Base-by-base conservation (phyloP, 371 early-diverging fungal genomes). In the Lichtheimia ramosa region DNA sequence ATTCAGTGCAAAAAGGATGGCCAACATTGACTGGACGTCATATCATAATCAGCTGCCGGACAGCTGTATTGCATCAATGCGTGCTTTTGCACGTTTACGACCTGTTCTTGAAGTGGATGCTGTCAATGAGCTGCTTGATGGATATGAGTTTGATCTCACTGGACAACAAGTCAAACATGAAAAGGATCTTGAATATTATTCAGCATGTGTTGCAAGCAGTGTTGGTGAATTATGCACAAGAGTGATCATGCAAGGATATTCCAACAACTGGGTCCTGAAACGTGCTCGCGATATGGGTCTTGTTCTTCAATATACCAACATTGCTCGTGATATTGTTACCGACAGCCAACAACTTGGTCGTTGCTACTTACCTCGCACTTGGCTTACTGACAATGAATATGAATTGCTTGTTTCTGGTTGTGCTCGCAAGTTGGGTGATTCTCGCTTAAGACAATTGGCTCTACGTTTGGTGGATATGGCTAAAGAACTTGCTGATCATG, bases 261-360 rank as follows among this genome's bases (percentile, higher is more conserved):
- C 46, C 49, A 53, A 59, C 46, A 25, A 62, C 1, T 71, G 79
- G 67, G 64, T 67, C 15, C 56, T 80, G 0, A 57, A 59, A 0
- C 67, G 70, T 23, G 85, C 87, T 14, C 59, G 84, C 34, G 81
- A 81, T 34, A 83, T 86, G 83, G 88, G 88, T 0, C 65, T 77
- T 10, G 83, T 80, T 7, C 58, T 88, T 21, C 88, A 88, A 62
- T 64, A 81, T 18, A 73, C 77, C 21, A 88, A 88, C 56, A 83
- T 83, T 53, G 82, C 84, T 0, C 66, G 88, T 21, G 88, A 88
- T 68, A 73, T 88, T 18, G 75, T 78, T 5, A 77, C 82, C 0
- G 88, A 88, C 58, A 81, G 81, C n/a, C 56, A 74, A 39, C 54
- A 66, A 8, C 65, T 84, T 5, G 73, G 77, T 7, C 66, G 88